phyloP scores from a whole-genome alignment of 352 stramenopile species.

The Globisporangium rhizosaccharum region DNA sequence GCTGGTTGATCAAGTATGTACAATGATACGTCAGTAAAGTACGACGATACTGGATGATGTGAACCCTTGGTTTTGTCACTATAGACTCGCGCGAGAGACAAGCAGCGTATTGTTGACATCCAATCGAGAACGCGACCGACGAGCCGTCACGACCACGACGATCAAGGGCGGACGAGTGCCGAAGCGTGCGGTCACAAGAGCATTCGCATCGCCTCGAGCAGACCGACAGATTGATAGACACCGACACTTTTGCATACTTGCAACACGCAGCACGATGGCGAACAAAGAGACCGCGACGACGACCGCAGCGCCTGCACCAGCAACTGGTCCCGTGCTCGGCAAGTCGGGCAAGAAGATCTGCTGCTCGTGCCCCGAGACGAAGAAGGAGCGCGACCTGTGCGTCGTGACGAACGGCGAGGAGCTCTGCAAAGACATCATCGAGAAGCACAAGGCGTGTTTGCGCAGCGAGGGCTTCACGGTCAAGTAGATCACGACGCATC shows the following conservation, averaged over 20 bases:
- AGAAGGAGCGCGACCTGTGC: constrained; percentile 91
- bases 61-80: not conserved
- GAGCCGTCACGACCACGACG: too few relatives aligned
- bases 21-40: too few relatives aligned
- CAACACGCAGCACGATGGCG: constrained; percentile 23
- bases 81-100: not conserved
- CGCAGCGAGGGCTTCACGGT: constrained; percentile 95
- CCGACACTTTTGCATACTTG: not conserved
- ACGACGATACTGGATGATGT: not conserved
- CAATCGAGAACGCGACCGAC: too few relatives aligned
- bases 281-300: constrained; percentile 32
- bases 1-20: not conserved
- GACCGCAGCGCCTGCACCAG: constrained; percentile 16
- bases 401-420: constrained; percentile 90
- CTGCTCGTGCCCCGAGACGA: constrained; percentile 97
- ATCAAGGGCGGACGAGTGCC: too few relatives aligned
- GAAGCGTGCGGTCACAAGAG: not conserved
- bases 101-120: constrained; percentile 3
- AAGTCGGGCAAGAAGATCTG: constrained; percentile 99
- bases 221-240: not conserved
- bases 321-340: constrained; percentile 48
- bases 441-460: constrained; percentile 96
- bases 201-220: constrained; percentile 1
- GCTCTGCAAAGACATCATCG: constrained; percentile 93
- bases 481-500: constrained; percentile 37